Conservation (phyloP, 1,139 yeast genomes). For the Diutina sp. region DNA sequence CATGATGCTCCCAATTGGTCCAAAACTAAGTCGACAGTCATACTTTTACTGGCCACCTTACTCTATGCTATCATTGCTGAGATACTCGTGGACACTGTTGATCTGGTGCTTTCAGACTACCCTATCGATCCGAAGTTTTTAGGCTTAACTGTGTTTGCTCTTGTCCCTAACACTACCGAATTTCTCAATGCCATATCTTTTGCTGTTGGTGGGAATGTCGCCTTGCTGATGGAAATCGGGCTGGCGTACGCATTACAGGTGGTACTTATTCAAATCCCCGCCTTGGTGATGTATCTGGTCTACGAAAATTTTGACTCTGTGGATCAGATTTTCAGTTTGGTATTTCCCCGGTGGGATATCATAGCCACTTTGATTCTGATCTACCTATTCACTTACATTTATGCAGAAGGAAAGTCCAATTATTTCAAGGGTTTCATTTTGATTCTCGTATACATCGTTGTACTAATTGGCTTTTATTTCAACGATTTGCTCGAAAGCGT, state of each 20-base stretch:
- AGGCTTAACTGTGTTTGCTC: conserved; percentile 87
- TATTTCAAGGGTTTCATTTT: conserved; percentile 91
- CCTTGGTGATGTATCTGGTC: conserved; percentile 70
- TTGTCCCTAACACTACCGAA: conserved; percentile 95
- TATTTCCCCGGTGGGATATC: conserved; percentile 94
- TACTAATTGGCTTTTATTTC: conserved; percentile 73
- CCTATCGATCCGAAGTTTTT: conserved; percentile 82
- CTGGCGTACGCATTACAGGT: conserved; percentile 96
- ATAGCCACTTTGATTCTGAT: conserved; percentile 79
- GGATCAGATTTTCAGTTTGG: conserved; percentile 58
- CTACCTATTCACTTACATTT: conserved; percentile 80
- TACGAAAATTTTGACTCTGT: conserved; percentile 22
- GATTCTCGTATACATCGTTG: conserved; percentile 65
- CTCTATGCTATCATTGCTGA: conserved; percentile 91
- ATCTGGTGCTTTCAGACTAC: conserved; percentile 63
- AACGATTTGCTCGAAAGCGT: conserved; percentile 28
- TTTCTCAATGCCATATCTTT: conserved; percentile 93
- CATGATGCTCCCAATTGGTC: conserved; percentile 99
- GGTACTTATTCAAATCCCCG: conserved; percentile 88
- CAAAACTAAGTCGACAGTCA: conserved; percentile 70
- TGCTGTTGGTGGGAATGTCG: conserved; percentile 93
- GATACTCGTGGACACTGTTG: conserved; percentile 87
- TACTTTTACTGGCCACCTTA: conserved; percentile 71
- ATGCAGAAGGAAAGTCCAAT: conserved; percentile 94
- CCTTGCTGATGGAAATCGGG: conserved; percentile 94